These are phyloP conservation scores for Globisporangium spinosum DNA, from an alignment of 352 stramenopile species.

Conservation along the genomic window DNA sequence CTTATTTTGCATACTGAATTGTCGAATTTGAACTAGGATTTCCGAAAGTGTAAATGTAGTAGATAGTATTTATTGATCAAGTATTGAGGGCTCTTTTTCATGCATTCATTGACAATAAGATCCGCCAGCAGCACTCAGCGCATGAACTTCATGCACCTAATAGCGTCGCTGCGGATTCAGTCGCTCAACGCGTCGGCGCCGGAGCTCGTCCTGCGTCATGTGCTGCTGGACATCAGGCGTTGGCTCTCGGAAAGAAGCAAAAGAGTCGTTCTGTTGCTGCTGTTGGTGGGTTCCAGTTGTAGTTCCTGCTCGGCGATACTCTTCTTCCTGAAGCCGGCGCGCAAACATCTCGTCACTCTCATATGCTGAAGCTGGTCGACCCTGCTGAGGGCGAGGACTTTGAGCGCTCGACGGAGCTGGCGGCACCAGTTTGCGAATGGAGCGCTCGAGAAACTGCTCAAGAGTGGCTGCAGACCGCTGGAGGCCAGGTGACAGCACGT, in stretches of 20 bases:
- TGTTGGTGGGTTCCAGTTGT: background rate
- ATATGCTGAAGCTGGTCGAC: background rate
- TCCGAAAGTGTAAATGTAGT: background rate
- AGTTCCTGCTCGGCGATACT: slow-evolving; percentile 13
- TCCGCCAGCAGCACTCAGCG: too few relatives aligned
- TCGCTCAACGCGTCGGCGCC: slow-evolving; percentile 25
- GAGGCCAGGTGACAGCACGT: slow-evolving; percentile 13
- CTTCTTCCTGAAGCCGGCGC: slow-evolving; percentile 27
- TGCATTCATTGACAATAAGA: background rate
- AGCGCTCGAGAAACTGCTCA: background rate
- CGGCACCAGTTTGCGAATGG: background rate
- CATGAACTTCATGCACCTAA: background rate
- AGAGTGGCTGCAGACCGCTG: slow-evolving; percentile 5
- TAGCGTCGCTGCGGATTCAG: slow-evolving; percentile 13
- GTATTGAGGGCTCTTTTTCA: background rate
- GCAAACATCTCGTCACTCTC: slow-evolving; percentile 23
- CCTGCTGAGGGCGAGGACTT: background rate
- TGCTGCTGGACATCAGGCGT: background rate
- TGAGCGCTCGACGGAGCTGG: background rate
- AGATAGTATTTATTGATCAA: background rate
- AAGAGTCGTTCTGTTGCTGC: background rate
- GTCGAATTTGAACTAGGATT: background rate
- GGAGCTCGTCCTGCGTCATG: slow-evolving; percentile 28
- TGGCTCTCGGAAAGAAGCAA: slow-evolving; percentile 2
- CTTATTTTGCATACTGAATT: background rate